Percentiles rank a stretch among this genome's conserved stretches.
These are phyloP conservation scores for Solanum rostratum DNA, from an alignment of 257 asterid genomes.

Conservation along the genomic window DNA sequence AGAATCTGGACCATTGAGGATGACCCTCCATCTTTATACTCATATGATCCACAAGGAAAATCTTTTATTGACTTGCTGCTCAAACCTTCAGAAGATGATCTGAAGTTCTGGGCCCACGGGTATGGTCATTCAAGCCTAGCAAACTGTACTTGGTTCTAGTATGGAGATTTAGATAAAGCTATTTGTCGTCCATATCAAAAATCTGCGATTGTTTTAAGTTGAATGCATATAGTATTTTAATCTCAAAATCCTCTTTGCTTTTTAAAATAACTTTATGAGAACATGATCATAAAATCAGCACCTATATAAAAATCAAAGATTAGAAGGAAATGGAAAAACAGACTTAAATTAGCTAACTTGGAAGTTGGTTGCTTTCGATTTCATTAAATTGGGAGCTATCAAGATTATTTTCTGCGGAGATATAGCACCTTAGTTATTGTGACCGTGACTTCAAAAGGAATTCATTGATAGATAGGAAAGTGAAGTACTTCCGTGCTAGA, in stretches of 20 bases:
- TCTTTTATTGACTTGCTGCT: constrained; percentile 72
- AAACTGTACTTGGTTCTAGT: not conserved
- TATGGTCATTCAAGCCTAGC: constrained; percentile 11
- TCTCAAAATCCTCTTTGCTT: not conserved
- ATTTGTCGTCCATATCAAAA: not conserved
- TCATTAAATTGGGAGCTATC: not conserved
- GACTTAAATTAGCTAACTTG: not conserved
- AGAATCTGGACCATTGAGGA: constrained; percentile 71
- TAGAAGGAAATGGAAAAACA: not conserved
- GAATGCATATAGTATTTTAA: not conserved
- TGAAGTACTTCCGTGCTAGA: not conserved
- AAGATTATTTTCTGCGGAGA: not conserved
- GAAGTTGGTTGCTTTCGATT: not conserved
- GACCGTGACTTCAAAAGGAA: not conserved
- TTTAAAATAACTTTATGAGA: not conserved
- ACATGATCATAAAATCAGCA: not conserved
- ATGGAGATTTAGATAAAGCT: not conserved
- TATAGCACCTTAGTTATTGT: not conserved
- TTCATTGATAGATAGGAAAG: not conserved
- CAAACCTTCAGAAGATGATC: constrained; percentile 77
- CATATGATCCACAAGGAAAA: constrained; percentile 50
- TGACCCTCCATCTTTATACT: constrained; percentile 66
- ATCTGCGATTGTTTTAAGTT: not conserved
- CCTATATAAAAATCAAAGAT: not conserved
- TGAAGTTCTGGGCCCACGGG: constrained; percentile 88